Evolutionary conservation across 2,329 filamentous ascomycete species (phyloP), one percentile per base, ranked within the genome.

Genomic region (Hypoxylon sp.): DNA sequence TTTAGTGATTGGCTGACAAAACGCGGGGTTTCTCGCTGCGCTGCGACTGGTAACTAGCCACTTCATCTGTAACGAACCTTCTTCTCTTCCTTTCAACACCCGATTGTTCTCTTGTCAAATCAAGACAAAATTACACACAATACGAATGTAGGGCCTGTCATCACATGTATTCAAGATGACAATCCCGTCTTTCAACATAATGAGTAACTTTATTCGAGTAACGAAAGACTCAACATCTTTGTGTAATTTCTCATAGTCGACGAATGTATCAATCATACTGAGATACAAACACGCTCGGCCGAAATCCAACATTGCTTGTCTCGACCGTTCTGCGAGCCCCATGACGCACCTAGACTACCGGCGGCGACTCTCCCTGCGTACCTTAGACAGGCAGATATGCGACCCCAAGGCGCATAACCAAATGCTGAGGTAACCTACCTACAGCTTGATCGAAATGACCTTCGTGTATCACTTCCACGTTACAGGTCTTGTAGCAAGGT

Each of bases 321-420:
- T 25, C 26, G 31, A 34, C 29, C 16, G 4, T 36, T 37, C 21
- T 37, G 26, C 37, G 34, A 44, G 52, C 56, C 48, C 45, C 37
- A 59, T 51, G 52, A 56, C 41, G 47, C n/a, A n/a, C n/a, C n/a
- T 43, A 47, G 21, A 29, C 11, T 52, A 15, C 36, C 23, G 43
- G 19, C 27, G 19, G 47, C 37, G 36, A 46, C 38, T 37, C n/a
- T 53, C 38, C 32, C 16, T 52, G 44, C 51, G 37, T 50, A 32
- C 27, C 17, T 12, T n/a, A 32, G 37, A 43, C 21, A 16, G 29
- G 37, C 37, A 5, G 19, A 6, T 49, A 55, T 58, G 44, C 43
- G 26, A 46, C 51, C 43, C 16, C 41, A 30, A 21, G 44, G 40
- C 42, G 31, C 16, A 31, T 12, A 32, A 34, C 23, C 25, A 45